phyloP scores from a whole-genome alignment of 345 rosid species.

The Ceriops tagal region DNA sequence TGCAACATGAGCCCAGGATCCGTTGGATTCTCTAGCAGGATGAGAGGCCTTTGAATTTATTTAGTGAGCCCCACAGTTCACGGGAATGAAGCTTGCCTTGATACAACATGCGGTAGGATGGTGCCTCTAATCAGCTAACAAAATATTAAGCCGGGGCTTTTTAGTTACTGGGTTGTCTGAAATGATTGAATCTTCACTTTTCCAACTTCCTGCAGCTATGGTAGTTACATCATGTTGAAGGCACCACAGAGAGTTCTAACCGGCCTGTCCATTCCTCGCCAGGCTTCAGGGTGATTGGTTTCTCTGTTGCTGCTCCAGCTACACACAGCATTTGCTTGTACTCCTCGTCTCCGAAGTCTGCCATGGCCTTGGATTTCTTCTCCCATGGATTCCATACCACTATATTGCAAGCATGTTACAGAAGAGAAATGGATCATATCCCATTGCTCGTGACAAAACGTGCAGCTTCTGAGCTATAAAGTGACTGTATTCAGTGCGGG shows the following conservation, averaged over 20 bases:
- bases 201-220: no score
- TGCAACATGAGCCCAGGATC: no score
- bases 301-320: slow-evolving; percentile 78
- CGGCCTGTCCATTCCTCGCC: slow-evolving; percentile 93
- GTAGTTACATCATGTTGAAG: slow-evolving; percentile 25
- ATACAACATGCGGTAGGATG: no score
- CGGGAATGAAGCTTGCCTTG: no score
- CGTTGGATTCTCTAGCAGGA: no score
- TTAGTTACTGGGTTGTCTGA: not conserved
- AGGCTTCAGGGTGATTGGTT: slow-evolving; percentile 67
- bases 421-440: no score
- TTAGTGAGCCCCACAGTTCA: no score
- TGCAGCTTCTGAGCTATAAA: no score
- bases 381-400: slow-evolving; percentile 99
- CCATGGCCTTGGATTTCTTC: slow-evolving; percentile 72
- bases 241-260: slow-evolving; percentile 55
- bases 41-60: no score
- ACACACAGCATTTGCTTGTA: slow-evolving; percentile 85
- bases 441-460: no score
- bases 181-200: not conserved
- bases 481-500: no score
- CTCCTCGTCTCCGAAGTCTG: slow-evolving; percentile 83
- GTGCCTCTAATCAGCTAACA: not conserved
- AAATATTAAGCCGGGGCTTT: not conserved
- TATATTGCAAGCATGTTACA: slow-evolving; percentile 14